Conservation (phyloP, 2,329 filamentous ascomycete species). For the Pseudogymnoascus sp. region DNA sequence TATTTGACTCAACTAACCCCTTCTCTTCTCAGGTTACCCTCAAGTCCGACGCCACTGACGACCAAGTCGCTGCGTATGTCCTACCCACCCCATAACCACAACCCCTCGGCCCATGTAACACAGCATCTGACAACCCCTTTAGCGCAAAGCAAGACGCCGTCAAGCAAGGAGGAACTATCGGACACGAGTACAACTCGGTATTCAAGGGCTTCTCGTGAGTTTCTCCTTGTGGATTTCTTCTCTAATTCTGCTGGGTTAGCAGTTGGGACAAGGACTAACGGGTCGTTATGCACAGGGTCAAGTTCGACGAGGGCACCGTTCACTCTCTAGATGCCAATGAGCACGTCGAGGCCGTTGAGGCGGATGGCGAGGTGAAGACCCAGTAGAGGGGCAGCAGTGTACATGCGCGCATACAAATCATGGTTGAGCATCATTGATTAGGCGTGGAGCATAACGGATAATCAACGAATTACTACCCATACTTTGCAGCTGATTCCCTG, state of each 20-base stretch:
- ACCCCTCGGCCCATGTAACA: not conserved
- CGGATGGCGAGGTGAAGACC: slow-evolving; percentile 61
- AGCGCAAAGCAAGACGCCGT: slow-evolving; percentile 71
- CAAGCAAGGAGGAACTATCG: slow-evolving; percentile 76
- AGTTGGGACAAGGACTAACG: not conserved
- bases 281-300: slow-evolving; percentile 49
- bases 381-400: slow-evolving; percentile 46
- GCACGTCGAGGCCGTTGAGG: slow-evolving; percentile 68
- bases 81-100: not conserved
- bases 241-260: not conserved
- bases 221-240: slow-evolving; percentile 18
- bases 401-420: not conserved
- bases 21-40: slow-evolving; percentile 59
- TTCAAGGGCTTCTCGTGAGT: slow-evolving; percentile 92
- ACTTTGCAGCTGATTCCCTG: not conserved
- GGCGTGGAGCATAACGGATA: not conserved
- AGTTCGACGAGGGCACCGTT: slow-evolving; percentile 61
- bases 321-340: slow-evolving; percentile 59
- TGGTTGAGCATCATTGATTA: not conserved
- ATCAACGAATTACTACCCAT: not conserved
- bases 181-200: slow-evolving; percentile 66
- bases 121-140: not conserved
- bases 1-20: slow-evolving; percentile 1
- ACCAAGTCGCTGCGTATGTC: slow-evolving; percentile 60
- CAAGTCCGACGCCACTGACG: slow-evolving; percentile 60